Percentiles rank a stretch among this genome's conserved stretches.
Evolutionary conservation across 805 yeast species (phyloP).

Genomic region (Debaryomyces hansenii): DNA sequence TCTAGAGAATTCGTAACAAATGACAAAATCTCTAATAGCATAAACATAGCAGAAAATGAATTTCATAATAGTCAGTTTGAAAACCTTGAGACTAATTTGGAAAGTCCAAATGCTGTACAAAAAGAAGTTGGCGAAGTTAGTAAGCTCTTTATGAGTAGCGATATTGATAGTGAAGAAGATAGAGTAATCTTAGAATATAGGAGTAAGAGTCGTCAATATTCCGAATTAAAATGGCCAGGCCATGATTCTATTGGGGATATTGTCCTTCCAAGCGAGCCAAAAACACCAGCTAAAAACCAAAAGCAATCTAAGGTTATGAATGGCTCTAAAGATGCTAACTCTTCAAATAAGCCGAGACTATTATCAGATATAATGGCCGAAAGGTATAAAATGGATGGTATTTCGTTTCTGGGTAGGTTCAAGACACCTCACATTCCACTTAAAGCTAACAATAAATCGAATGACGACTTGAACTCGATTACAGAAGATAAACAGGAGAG

Average conservation of each 20-base stretch:
- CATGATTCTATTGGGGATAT: background rate
- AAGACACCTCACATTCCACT: background rate
- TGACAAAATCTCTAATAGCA: too few species aligned
- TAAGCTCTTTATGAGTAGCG: too few species aligned
- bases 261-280: background rate
- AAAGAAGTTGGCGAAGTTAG: too few species aligned
- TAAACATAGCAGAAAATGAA: too few species aligned
- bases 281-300: background rate
- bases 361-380: slow-evolving; percentile 2
- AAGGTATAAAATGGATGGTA: background rate
- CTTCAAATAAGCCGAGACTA: background rate
- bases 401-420: background rate
- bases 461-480: background rate
- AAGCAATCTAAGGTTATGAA: background rate
- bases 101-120: too few species aligned
- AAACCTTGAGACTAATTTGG: too few species aligned
- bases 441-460: background rate
- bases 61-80: too few species aligned
- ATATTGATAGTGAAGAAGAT: too few species aligned
- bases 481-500: background rate
- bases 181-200: too few species aligned
- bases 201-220: background rate
- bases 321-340: background rate
- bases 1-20: too few species aligned
- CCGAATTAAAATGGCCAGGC: background rate